Percentiles rank a stretch among this genome's conserved stretches.
Conservation (phyloP, 169 alveolate genomes). For the Eimeria necatrix region DNA sequence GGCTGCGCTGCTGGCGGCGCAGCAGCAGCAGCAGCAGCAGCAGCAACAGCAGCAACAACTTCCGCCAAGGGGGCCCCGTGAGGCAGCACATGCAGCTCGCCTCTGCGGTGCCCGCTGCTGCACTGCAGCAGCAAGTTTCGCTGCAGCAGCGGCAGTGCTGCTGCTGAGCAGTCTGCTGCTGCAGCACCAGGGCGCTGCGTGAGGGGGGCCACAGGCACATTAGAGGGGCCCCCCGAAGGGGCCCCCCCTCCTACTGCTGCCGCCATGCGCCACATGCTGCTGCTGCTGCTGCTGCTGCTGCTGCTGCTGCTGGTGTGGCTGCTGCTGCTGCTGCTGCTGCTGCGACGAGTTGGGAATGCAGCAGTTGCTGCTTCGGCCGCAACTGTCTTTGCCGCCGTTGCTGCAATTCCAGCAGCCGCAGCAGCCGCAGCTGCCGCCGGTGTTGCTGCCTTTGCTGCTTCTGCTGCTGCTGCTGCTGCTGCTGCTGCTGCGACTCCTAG, state of each 20-base stretch:
- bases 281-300: slow-evolving; percentile 40
- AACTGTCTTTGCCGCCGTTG: neutral
- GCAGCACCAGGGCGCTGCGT: neutral
- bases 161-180: neutral
- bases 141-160: neutral
- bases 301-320: neutral
- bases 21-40: neutral
- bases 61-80: no score
- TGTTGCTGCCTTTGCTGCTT: neutral
- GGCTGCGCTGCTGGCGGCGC: neutral
- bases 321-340: slow-evolving; percentile 31
- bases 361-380: neutral
- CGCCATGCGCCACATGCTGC: neutral
- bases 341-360: neutral
- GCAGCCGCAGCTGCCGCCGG: neutral
- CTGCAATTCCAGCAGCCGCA: neutral
- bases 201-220: neutral
- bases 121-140: neutral
- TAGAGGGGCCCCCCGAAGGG: neutral
- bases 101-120: no score
- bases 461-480: slow-evolving; percentile 14
- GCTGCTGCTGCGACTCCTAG: neutral
- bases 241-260: neutral
- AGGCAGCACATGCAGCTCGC: no score
- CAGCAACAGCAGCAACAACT: neutral